phyloP scores from a whole-genome alignment of 225 moss, liverwort and hornwort species.

The Bryum argenteum region DNA sequence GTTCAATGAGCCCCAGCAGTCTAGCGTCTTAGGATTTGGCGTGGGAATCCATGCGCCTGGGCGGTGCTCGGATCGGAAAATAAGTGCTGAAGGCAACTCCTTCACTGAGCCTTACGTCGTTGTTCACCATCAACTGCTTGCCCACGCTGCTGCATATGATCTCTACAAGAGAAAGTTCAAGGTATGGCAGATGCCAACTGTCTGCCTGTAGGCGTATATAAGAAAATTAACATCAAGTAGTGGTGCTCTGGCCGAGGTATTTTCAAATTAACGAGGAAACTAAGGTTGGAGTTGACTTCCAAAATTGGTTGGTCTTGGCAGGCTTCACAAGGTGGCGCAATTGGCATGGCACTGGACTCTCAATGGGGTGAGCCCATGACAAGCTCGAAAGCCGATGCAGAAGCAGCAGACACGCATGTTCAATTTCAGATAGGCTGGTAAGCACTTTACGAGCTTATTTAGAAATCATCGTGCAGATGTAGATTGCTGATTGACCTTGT shows the following conservation, averaged over 20 bases:
- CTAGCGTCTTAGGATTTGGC: constrained; percentile 61
- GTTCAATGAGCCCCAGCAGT: constrained; percentile 76
- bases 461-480: background rate
- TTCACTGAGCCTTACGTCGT: constrained; percentile 79
- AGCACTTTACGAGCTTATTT: constrained; percentile 7
- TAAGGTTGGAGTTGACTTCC: background rate
- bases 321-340: constrained; percentile 63
- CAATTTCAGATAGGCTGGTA: constrained; percentile 84
- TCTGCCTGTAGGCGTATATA: background rate
- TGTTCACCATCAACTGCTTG: constrained; percentile 66
- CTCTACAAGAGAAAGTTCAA: constrained; percentile 73
- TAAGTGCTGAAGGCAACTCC: constrained; percentile 62
- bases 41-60: constrained; percentile 79
- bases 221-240: background rate
- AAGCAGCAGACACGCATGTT: constrained; percentile 62
- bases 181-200: constrained; percentile 30
- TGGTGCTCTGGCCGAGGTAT: background rate
- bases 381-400: constrained; percentile 59
- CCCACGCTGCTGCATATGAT: constrained; percentile 77
- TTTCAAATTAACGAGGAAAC: background rate
- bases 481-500: background rate
- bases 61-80: constrained; percentile 60
- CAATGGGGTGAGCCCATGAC: constrained; percentile 85
- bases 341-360: constrained; percentile 80
- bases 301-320: constrained; percentile 36